A percentile compares a stretch with the other conserved stretches of the same genome.
Evolutionary conservation across 257 asterid species (phyloP).

Genomic region (Verbascum thapsus): DNA sequence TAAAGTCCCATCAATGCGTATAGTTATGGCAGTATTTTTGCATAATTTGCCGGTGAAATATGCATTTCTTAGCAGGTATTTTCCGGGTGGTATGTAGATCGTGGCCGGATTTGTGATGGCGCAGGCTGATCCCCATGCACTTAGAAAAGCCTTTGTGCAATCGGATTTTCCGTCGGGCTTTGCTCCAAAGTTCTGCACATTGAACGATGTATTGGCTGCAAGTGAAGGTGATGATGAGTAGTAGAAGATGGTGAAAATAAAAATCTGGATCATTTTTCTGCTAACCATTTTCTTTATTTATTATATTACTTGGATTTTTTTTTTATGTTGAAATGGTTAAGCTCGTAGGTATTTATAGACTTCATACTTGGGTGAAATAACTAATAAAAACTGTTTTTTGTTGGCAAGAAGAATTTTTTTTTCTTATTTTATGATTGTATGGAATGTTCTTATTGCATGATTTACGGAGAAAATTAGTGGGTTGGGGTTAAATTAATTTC

Average conservation of each 20-base stretch:
- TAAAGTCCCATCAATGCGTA: slow-evolving; percentile 60
- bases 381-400: slow-evolving; percentile 33
- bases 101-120: slow-evolving; percentile 35
- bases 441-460: slow-evolving; percentile 19
- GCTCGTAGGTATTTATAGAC: slow-evolving; percentile 26
- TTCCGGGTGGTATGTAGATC: slow-evolving; percentile 54
- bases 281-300: no score
- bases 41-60: slow-evolving; percentile 47
- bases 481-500: no score
- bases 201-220: no score
- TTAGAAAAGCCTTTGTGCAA: slow-evolving; percentile 49
- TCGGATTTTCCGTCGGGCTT: slow-evolving; percentile 48
- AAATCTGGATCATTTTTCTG: slow-evolving; percentile 18
- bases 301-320: slow-evolving; percentile 14
- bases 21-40: slow-evolving; percentile 41
- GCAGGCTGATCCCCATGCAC: slow-evolving; percentile 61
- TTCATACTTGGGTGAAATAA: no score
- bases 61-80: slow-evolving; percentile 31
- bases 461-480: slow-evolving; percentile 31
- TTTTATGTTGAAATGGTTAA: not conserved
- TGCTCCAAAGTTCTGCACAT: slow-evolving; percentile 52
- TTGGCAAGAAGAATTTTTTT: not conserved
- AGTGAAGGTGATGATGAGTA: slow-evolving; percentile 26
- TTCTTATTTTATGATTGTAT: not conserved
- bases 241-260: slow-evolving; percentile 25